phyloP scores from a whole-genome alignment of 2,329 filamentous ascomycete species.

The Cryoendolithus antarcticus region DNA sequence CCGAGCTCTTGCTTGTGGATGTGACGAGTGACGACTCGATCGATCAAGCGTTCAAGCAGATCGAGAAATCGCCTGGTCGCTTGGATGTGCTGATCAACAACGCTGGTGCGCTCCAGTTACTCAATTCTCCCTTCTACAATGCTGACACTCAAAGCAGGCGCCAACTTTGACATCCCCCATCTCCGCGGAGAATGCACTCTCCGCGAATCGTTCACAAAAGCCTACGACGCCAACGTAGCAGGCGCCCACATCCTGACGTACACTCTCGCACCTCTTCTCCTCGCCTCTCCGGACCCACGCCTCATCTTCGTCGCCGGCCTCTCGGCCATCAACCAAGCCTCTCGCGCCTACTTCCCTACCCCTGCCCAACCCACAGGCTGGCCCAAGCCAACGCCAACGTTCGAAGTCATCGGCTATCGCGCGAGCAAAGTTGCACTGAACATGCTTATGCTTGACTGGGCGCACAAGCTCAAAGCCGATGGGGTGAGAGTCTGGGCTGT shows the following conservation, averaged over 20 bases:
- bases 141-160: constrained; percentile 1
- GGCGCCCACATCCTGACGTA: constrained; percentile 33
- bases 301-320: constrained; percentile 40
- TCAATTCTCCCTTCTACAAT: background rate
- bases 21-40: constrained; percentile 41
- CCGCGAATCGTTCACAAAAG: constrained; percentile 18
- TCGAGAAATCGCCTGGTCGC: constrained; percentile 24
- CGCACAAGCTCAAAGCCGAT: constrained; percentile 23
- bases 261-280: constrained; percentile 33
- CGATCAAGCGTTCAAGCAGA: constrained; percentile 27
- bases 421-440: constrained; percentile 31
- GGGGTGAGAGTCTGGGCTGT: constrained; percentile 34
- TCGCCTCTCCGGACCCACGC: constrained; percentile 34
- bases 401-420: constrained; percentile 22
- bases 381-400: constrained; percentile 25
- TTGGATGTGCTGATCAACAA: constrained; percentile 35
- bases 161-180: constrained; percentile 21
- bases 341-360: constrained; percentile 7
- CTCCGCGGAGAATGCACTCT: constrained; percentile 11
- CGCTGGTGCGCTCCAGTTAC: constrained; percentile 24
- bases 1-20: constrained; percentile 39
- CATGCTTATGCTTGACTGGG: constrained; percentile 36
- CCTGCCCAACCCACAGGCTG: constrained; percentile 25
- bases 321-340: constrained; percentile 15
- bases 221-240: constrained; percentile 34